Evolutionary conservation across 208 protist genomes (phyloP).

Genomic region (Novymonas esmeraldas): DNA sequence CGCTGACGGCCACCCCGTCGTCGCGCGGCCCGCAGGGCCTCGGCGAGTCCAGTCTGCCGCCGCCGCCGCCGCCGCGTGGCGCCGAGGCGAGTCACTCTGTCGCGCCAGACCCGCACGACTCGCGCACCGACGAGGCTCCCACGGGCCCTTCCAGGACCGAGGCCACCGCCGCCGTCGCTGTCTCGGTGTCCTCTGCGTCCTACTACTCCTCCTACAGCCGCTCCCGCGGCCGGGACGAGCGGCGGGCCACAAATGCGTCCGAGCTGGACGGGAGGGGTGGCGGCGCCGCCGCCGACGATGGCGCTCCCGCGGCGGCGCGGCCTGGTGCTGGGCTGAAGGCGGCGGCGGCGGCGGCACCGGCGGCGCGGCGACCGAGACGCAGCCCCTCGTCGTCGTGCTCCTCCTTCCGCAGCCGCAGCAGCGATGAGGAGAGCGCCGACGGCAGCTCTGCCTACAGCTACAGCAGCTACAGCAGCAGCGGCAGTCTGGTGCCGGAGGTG

Average conservation of each 20-base stretch:
- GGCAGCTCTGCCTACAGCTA: constrained; percentile 36
- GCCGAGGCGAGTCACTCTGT: constrained; percentile 13
- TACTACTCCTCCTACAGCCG: constrained; percentile 21
- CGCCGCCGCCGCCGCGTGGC: neutral
- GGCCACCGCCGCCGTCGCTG: neutral
- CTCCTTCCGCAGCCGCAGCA: constrained; percentile 29
- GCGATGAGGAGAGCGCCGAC: constrained; percentile 23
- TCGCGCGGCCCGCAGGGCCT: neutral
- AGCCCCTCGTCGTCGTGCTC: constrained; percentile 28
- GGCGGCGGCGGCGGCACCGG: neutral
- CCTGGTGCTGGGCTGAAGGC: neutral
- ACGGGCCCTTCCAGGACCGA: neutral
- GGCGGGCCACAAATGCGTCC: neutral
- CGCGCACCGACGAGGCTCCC: too few relatives aligned
- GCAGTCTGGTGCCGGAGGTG: constrained; percentile 28
- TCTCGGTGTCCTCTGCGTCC: constrained; percentile 11
- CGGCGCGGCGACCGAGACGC: constrained; percentile 1
- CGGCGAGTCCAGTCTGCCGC: neutral
- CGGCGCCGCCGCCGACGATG: neutral
- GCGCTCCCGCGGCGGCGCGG: neutral
- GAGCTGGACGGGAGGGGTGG: neutral
- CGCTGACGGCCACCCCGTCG: neutral
- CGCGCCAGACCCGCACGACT: neutral
- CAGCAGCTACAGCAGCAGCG: constrained; percentile 28
- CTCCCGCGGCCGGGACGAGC: neutral